Percentiles rank a stretch among this genome's conserved stretches.
These are phyloP conservation scores for Plantago coronopus DNA, from an alignment of 305 asterid species.

Conservation along the genomic window DNA sequence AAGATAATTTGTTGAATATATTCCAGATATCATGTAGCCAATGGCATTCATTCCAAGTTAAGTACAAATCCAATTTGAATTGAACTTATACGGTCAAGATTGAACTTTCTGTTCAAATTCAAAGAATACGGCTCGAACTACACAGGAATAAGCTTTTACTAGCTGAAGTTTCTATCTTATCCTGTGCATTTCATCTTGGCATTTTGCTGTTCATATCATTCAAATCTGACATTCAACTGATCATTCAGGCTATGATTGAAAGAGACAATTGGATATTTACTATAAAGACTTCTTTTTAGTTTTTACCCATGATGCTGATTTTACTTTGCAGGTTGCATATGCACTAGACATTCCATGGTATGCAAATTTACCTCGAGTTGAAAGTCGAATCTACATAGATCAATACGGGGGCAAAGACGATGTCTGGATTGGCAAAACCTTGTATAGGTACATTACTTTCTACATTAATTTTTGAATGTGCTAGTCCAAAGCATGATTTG, in stretches of 20 bases:
- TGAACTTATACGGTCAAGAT: not conserved
- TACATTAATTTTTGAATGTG: no score
- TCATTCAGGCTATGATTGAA: no score
- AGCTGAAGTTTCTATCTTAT: not conserved
- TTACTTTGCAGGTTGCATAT: slow-evolving; percentile 55
- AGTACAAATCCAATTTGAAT: not conserved
- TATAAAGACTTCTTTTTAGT: no score
- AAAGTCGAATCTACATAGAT: slow-evolving; percentile 62
- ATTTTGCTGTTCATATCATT: slow-evolving; percentile 7
- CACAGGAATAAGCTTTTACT: no score
- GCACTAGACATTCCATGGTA: slow-evolving; percentile 83
- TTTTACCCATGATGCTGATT: not conserved
- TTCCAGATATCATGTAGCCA: no score
- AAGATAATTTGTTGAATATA: no score
- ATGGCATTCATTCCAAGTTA: no score
- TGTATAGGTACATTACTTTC: slow-evolving; percentile 53
- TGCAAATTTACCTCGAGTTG: slow-evolving; percentile 73
- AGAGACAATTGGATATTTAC: no score
- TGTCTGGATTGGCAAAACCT: slow-evolving; percentile 95
- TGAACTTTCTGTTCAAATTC: not conserved
- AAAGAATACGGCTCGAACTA: no score
- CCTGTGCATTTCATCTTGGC: slow-evolving; percentile 13
- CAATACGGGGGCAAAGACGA: slow-evolving; percentile 85
- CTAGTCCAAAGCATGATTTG: no score
- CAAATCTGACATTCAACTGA: not conserved